Base-by-base conservation (phyloP, 2,329 filamentous ascomycete genomes). In the Fusarium austroafricanum region DNA sequence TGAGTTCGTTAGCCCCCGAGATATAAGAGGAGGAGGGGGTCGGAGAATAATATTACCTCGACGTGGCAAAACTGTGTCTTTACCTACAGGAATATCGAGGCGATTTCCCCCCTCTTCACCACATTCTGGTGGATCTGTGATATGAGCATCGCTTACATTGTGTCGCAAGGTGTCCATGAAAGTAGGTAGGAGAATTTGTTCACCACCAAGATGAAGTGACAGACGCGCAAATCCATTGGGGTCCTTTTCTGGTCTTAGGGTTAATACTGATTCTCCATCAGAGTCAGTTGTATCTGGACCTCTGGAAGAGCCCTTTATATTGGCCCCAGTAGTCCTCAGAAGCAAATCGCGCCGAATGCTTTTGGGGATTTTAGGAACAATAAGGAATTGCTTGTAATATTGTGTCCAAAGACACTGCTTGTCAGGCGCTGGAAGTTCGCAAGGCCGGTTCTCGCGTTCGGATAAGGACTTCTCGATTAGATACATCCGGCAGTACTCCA, bases 401-500 rank as follows among this genome's bases (percentile, higher is more conserved):
- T 71, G 72, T 2, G 79, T 77, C 79, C 80, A 82, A 28, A 70
- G 73, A 75, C 76, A 78, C 9, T 54, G 54, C 44, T 76, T 73
- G 15, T 65, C 61, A 3, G 78, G 77, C 17, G 64, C 61, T 14
- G 73, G 75, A 7, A 82, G 67, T 20, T 74, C 68, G 44, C 76
- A 78, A 3, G 63, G 39, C 7, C 71, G 61, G 10, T 62, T 54
- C 12, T 78, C 71, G 20, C 61, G 71, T 17, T 74, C 69, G 14
- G 76, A 71, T 15, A 64, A 56, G 7, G 76, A 71, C 42, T 78
- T 75, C 44, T 79, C 76, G 4, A 82, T 59, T 33, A 79, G 70
- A 45, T 77, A 79, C 8, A 75, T 65, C 10, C 80, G 75, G 10
- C 73, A 57, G 46, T 81, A 81, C 42, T 82, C 80, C 78, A 82